Evolutionary conservation across 192 early-diverging fungal genomes (phyloP).

Genomic region (Haplosporangium gracile): DNA sequence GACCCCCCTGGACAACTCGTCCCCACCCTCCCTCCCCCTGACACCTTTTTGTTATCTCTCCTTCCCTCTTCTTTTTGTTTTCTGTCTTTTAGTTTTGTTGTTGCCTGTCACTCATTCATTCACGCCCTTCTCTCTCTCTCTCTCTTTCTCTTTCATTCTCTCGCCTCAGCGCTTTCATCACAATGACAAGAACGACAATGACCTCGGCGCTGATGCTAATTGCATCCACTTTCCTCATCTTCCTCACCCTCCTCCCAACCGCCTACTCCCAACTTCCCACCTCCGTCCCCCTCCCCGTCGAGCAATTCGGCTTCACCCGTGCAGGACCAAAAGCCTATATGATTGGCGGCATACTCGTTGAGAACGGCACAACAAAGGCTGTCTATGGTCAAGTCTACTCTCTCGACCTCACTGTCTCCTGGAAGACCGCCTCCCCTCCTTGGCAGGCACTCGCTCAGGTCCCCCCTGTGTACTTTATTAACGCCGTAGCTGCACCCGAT

Average conservation of each 20-base stretch:
- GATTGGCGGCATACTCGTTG: slow-evolving; percentile 11
- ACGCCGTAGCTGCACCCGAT: slow-evolving; percentile 20
- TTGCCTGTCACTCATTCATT: too few relatives aligned
- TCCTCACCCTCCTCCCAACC: not conserved
- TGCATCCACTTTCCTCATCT: not conserved
- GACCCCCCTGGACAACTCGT: not conserved
- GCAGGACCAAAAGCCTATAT: slow-evolving; percentile 25
- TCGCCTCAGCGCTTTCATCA: not conserved
- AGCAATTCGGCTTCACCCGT: slow-evolving; percentile 28
- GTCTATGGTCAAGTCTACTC: slow-evolving; percentile 7
- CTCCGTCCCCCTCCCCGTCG: not conserved
- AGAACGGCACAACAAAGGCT: not conserved
- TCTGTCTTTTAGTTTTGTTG: too few relatives aligned
- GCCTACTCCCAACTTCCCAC: not conserved
- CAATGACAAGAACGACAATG: not conserved
- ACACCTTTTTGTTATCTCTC: not conserved
- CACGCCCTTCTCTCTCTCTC: too few relatives aligned
- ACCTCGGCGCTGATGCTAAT: not conserved
- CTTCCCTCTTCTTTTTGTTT: not conserved
- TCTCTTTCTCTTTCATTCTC: too few relatives aligned
- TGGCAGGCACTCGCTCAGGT: slow-evolving; percentile 19
- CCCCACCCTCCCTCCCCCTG: not conserved
- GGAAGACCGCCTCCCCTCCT: slow-evolving; percentile 1
- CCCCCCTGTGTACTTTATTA: not conserved
- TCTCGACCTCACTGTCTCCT: slow-evolving; percentile 32